phyloP scores from a whole-genome alignment of 345 rosid genomes.

The Erucastrum elatum region DNA sequence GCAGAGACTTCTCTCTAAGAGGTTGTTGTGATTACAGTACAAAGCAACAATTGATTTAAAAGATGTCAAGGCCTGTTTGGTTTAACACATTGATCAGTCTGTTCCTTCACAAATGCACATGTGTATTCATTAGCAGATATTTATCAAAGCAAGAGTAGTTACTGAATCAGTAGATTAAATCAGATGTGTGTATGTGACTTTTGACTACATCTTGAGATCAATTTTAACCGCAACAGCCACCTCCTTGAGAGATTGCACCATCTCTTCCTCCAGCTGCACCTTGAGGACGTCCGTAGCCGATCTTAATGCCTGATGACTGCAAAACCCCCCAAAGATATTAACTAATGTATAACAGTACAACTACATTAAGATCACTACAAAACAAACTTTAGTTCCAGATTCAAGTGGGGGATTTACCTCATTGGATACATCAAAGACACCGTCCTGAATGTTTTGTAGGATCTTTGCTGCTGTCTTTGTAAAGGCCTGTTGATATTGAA shows the following conservation, averaged over 20 bases:
- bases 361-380: neutral
- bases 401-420: slow-evolving; percentile 51
- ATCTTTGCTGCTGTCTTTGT: slow-evolving; percentile 87
- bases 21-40: neutral
- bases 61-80: slow-evolving; percentile 29
- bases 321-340: slow-evolving; percentile 18
- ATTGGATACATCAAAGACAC: slow-evolving; percentile 80
- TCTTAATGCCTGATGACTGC: slow-evolving; percentile 94
- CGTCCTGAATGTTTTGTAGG: slow-evolving; percentile 86
- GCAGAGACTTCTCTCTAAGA: neutral
- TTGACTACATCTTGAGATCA: neutral
- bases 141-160: slow-evolving; percentile 26
- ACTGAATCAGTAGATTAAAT: slow-evolving; percentile 37
- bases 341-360: neutral
- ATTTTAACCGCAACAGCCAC: slow-evolving; percentile 69
- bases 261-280: slow-evolving; percentile 74
- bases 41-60: neutral
- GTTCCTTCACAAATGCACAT: slow-evolving; percentile 30
- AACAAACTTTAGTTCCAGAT: neutral
- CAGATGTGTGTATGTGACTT: neutral
- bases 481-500: slow-evolving; percentile 63
- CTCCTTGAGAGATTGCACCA: slow-evolving; percentile 66
- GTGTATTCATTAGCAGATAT: slow-evolving; percentile 21
- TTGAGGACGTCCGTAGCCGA: slow-evolving; percentile 82
- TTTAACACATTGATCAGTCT: neutral